Evolutionary conservation across 768 basidiomycete genomes (phyloP).

Genomic region (Gautieria morchelliformis): DNA sequence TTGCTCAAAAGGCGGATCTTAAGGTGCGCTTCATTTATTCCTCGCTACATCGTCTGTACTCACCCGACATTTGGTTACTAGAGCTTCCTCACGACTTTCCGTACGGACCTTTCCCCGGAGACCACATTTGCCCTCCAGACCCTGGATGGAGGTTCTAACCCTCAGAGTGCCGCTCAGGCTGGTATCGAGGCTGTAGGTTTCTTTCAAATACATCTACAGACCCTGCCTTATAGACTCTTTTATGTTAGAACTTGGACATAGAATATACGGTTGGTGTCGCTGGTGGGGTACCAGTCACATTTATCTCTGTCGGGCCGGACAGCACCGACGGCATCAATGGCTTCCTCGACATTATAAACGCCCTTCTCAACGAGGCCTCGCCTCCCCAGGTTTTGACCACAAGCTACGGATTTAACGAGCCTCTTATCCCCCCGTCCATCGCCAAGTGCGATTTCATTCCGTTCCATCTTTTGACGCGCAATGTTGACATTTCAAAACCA

Average conservation of each 20-base stretch:
- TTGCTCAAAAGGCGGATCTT: slow-evolving; percentile 3
- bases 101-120: slow-evolving; percentile 7
- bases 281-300: slow-evolving; percentile 19
- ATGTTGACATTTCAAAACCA: background rate
- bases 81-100: slow-evolving; percentile 9
- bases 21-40: background rate
- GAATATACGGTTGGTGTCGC: slow-evolving; percentile 29
- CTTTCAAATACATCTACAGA: background rate
- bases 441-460: slow-evolving; percentile 1
- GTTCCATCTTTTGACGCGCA: background rate
- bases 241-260: slow-evolving; percentile 23
- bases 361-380: background rate
- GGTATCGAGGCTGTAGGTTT: slow-evolving; percentile 8
- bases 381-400: slow-evolving; percentile 10
- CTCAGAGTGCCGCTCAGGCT: slow-evolving; percentile 6
- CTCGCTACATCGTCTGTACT: background rate
- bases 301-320: slow-evolving; percentile 18
- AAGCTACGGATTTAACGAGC: slow-evolving; percentile 5
- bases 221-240: background rate
- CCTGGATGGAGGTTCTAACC: slow-evolving; percentile 9
- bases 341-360: slow-evolving; percentile 20
- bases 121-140: slow-evolving; percentile 9
- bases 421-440: background rate
- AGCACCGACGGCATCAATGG: slow-evolving; percentile 14
- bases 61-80: background rate